A percentile compares a stretch with the other conserved stretches of the same genome.
Evolutionary conservation across 495 filamentous ascomycete genomes (phyloP).

Genomic region (Recurvomyces mirabilis): DNA sequence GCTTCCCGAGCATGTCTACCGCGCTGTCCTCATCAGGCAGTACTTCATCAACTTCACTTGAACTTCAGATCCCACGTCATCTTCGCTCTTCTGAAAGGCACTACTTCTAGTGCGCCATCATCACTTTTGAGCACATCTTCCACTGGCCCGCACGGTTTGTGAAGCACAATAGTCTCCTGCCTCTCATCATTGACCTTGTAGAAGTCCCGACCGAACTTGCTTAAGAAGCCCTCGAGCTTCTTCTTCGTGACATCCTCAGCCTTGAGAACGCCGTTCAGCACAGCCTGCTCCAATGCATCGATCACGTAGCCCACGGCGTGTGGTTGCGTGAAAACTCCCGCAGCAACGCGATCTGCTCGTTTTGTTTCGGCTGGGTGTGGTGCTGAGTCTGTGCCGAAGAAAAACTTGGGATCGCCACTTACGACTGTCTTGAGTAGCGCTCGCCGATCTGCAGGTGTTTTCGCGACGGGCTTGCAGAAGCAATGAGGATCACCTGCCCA

Average conservation of each 20-base stretch:
- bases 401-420: conserved; percentile 66
- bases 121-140: conserved; percentile 54
- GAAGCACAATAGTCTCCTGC: conserved; percentile 48
- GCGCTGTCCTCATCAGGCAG: too few species aligned
- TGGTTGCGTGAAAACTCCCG: conserved; percentile 87
- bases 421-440: conserved; percentile 60
- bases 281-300: conserved; percentile 58
- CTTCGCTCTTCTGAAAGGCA: conserved; percentile 59
- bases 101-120: conserved; percentile 49
- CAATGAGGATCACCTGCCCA: conserved; percentile 64
- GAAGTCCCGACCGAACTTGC: conserved; percentile 61
- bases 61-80: conserved; percentile 47
- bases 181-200: conserved; percentile 45
- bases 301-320: conserved; percentile 66
- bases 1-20: too few species aligned
- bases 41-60: conserved; percentile 6
- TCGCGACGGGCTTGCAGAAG: conserved; percentile 64
- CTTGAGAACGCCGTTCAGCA: conserved; percentile 52
- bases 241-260: conserved; percentile 60
- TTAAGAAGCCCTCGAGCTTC: conserved; percentile 61
- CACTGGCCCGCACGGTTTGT: conserved; percentile 49
- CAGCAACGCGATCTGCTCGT: conserved; percentile 54
- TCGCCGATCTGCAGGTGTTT: conserved; percentile 57
- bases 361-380: conserved; percentile 71
- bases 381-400: conserved; percentile 64